A percentile compares a stretch with the other conserved stretches of the same genome.
phyloP scores from a whole-genome alignment of 345 rosid genomes.

The Mallotus nudiflorus region DNA sequence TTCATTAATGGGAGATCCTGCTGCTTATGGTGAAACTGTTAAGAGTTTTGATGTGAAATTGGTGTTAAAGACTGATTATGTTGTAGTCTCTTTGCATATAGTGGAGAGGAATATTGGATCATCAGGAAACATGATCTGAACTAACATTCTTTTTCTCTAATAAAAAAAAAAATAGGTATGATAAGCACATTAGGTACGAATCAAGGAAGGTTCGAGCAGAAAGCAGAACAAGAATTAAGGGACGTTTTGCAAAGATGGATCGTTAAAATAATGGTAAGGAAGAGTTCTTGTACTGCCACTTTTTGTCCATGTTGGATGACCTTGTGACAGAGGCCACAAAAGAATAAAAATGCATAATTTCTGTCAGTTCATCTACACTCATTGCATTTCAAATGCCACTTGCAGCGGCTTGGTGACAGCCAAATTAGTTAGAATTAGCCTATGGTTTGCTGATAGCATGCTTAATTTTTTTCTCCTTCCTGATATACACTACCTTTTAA shows the following conservation, averaged over 20 bases:
- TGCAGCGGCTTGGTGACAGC: not conserved
- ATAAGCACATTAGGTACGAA: constrained; percentile 80
- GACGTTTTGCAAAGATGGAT: constrained; percentile 79
- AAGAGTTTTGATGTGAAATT: no score
- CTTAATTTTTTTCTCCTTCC: not conserved
- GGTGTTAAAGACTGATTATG: no score
- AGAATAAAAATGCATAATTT: no score
- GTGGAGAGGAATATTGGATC: no score
- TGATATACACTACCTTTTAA: not conserved
- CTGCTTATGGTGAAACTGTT: no score
- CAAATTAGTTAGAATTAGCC: not conserved
- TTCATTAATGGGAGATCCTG: no score
- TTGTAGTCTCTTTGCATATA: no score
- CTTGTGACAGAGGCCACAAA: no score
- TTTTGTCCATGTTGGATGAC: not conserved
- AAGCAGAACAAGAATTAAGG: constrained; percentile 78
- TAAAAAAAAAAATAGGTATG: constrained; percentile 47
- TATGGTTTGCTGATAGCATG: not conserved
- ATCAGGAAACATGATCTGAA: not conserved
- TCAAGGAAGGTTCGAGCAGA: constrained; percentile 87
- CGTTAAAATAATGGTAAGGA: constrained; percentile 27
- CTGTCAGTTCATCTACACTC: no score
- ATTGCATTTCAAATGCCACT: not conserved
- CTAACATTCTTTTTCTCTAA: not conserved
- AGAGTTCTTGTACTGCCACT: not conserved